phyloP scores from a whole-genome alignment of 352 stramenopile genomes.

The Phytophthora megakarya region DNA sequence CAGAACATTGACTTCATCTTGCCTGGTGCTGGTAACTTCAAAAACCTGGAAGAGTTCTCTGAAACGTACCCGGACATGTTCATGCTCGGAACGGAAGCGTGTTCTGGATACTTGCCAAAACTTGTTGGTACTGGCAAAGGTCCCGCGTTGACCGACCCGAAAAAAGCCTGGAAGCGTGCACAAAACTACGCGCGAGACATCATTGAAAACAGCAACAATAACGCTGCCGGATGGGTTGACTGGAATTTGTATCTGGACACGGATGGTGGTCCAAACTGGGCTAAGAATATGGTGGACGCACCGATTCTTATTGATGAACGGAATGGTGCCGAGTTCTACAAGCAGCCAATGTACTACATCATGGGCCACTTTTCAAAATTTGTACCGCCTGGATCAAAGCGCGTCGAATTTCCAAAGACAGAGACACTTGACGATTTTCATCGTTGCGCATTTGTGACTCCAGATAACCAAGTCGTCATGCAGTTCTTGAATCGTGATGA shows the following conservation, averaged over 20 bases:
- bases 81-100: slow-evolving; percentile 80
- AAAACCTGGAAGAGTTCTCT: slow-evolving; percentile 48
- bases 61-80: slow-evolving; percentile 62
- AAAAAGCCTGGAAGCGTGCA: slow-evolving; percentile 52
- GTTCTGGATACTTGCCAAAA: slow-evolving; percentile 57
- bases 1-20: slow-evolving; percentile 51
- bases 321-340: slow-evolving; percentile 27
- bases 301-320: slow-evolving; percentile 46
- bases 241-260: slow-evolving; percentile 78
- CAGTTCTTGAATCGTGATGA: slow-evolving; percentile 37
- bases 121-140: slow-evolving; percentile 41
- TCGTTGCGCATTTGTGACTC: slow-evolving; percentile 44
- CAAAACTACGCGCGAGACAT: slow-evolving; percentile 79
- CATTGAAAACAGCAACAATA: slow-evolving; percentile 72
- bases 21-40: slow-evolving; percentile 44
- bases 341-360: slow-evolving; percentile 23
- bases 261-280: slow-evolving; percentile 69
- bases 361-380: slow-evolving; percentile 60
- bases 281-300: slow-evolving; percentile 59
- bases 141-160: slow-evolving; percentile 20
- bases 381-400: slow-evolving; percentile 43
- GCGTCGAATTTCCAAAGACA: slow-evolving; percentile 42
- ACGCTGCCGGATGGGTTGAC: slow-evolving; percentile 68
- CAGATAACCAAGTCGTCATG: slow-evolving; percentile 38
- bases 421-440: slow-evolving; percentile 31